Evolutionary conservation across 2,329 filamentous ascomycete genomes (phyloP).

Genomic region (Monosporascus sp.): DNA sequence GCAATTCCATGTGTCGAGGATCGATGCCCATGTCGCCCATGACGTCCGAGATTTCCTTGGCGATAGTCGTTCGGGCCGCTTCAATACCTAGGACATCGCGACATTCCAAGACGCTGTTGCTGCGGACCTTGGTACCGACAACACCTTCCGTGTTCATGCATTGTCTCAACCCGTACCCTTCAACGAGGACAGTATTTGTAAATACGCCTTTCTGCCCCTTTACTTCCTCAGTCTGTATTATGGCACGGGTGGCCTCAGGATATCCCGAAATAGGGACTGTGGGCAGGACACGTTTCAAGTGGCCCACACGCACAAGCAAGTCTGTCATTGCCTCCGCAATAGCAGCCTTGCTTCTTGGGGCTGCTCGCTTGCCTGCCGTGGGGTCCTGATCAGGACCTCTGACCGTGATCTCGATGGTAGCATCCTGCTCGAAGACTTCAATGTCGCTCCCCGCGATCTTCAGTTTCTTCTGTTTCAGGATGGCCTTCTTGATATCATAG

Average conservation of each 20-base stretch:
- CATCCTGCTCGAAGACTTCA: conserved; percentile 45
- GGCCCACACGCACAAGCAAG: conserved; percentile 73
- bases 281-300: conserved; percentile 76
- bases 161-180: conserved; percentile 83
- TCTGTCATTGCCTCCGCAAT: conserved; percentile 52
- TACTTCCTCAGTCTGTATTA: conserved; percentile 74
- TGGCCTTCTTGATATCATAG: conserved; percentile 68
- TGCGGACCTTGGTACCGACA: conserved; percentile 65
- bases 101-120: conserved; percentile 89
- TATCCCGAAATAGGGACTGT: conserved; percentile 86
- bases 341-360: conserved; percentile 40
- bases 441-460: conserved; percentile 67
- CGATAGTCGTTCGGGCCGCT: conserved; percentile 84
- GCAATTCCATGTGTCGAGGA: conserved; percentile 92
- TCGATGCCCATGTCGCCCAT: conserved; percentile 96
- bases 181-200: conserved; percentile 69
- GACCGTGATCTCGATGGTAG: conserved; percentile 70
- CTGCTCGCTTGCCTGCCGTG: conserved; percentile 38
- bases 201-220: conserved; percentile 1
- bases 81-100: conserved; percentile 88
- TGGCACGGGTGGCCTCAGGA: conserved; percentile 75
- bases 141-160: conserved; percentile 96
- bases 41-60: conserved; percentile 78
- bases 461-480: conserved; percentile 76
- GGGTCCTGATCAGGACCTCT: conserved; percentile 47